These are phyloP conservation scores for Tolypocladium guangdongense DNA, from an alignment of 2,329 filamentous ascomycete species.

Conservation along the genomic window DNA sequence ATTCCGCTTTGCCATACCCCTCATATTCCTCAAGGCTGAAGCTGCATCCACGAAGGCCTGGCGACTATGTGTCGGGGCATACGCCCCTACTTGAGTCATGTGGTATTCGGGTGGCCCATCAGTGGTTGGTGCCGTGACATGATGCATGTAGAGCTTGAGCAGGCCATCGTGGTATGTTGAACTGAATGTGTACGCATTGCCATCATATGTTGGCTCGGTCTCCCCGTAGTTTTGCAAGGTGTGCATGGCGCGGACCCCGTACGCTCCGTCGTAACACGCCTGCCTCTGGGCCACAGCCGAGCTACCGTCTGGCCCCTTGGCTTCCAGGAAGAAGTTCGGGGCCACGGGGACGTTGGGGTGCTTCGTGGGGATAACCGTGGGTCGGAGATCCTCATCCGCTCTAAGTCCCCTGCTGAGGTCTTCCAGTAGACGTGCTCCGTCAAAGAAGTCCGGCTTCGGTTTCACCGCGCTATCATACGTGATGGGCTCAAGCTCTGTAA, in stretches of 20 bases:
- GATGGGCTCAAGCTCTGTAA: slow-evolving; percentile 20
- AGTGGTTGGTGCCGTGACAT: slow-evolving; percentile 18
- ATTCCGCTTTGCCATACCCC: neutral
- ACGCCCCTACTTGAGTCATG: slow-evolving; percentile 22
- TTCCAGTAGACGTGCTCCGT: neutral
- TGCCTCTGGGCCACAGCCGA: slow-evolving; percentile 19
- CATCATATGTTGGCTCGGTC: slow-evolving; percentile 20
- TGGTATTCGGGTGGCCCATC: slow-evolving; percentile 25
- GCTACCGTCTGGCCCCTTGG: slow-evolving; percentile 23
- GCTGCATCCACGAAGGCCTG: slow-evolving; percentile 2
- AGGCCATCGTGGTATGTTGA: slow-evolving; percentile 20
- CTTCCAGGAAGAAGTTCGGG: slow-evolving; percentile 31
- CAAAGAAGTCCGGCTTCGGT: slow-evolving; percentile 7
- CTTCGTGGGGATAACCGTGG: neutral
- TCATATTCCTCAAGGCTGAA: neutral
- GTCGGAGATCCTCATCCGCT: neutral
- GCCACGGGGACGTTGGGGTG: slow-evolving; percentile 12
- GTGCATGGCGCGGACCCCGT: slow-evolving; percentile 24
- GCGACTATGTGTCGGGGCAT: slow-evolving; percentile 12
- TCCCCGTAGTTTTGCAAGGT: slow-evolving; percentile 15
- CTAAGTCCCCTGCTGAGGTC: neutral
- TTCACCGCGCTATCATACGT: slow-evolving; percentile 18
- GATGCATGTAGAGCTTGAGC: slow-evolving; percentile 26
- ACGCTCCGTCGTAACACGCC: slow-evolving; percentile 25
- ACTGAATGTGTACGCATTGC: slow-evolving; percentile 24